Evolutionary conservation across 2,329 filamentous ascomycete species (phyloP).

Genomic region (Fusarium redolens): DNA sequence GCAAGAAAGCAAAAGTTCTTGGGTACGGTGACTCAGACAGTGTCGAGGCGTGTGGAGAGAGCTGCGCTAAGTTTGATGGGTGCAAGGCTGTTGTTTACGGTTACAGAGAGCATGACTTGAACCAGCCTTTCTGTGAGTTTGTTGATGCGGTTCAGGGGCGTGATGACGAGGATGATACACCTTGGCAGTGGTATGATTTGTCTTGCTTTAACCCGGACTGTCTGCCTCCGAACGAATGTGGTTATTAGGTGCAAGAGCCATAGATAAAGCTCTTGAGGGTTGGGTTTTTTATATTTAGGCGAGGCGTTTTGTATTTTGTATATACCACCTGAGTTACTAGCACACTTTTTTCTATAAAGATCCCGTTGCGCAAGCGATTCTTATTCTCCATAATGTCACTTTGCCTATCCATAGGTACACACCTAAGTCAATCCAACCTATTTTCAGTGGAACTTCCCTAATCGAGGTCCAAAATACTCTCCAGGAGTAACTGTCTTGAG

Average conservation of each 20-base stretch:
- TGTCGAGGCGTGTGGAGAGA: constrained; percentile 30
- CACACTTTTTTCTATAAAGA: neutral
- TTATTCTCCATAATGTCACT: neutral
- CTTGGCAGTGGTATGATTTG: constrained; percentile 31
- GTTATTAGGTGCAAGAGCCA: constrained; percentile 3
- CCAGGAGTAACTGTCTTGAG: constrained; percentile 40
- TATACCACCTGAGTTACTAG: constrained; percentile 5
- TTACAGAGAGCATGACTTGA: constrained; percentile 22
- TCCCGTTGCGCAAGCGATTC: too few species aligned
- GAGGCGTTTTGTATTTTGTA: constrained; percentile 11
- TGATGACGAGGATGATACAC: constrained; percentile 19
- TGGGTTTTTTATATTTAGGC: neutral
- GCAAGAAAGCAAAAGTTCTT: constrained; percentile 19
- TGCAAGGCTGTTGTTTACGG: constrained; percentile 29
- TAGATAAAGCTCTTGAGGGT: neutral
- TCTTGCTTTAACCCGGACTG: constrained; percentile 34
- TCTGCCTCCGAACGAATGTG: constrained; percentile 17
- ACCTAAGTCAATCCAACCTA: neutral
- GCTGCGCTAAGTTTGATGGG: constrained; percentile 11
- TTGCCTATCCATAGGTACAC: neutral
- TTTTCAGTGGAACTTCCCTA: constrained; percentile 32
- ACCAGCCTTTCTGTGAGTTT: constrained; percentile 30
- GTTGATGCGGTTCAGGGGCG: constrained; percentile 9
- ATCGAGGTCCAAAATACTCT: constrained; percentile 49
- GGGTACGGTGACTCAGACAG: constrained; percentile 26